Percentiles rank a stretch among this genome's conserved stretches.
phyloP scores from a whole-genome alignment of 1,284 basidiomycete genomes.

The Mycocalia duriaeana region DNA sequence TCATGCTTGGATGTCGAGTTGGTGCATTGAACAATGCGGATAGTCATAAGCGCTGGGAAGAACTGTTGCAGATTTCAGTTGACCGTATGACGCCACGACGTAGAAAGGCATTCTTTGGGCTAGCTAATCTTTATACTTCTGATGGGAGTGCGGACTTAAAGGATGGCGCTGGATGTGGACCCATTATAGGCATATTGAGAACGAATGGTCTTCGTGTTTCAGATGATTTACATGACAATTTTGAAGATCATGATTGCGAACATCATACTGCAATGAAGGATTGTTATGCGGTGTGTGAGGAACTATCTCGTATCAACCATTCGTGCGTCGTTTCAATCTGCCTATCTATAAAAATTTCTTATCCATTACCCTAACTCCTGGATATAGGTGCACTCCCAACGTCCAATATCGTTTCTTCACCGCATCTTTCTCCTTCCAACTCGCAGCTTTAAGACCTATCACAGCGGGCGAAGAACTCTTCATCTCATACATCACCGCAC shows the following conservation, averaged over 20 bases:
- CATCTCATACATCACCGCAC: slow-evolving; percentile 13
- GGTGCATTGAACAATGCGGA: neutral
- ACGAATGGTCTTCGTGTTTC: slow-evolving; percentile 20
- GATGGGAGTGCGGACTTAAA: too few species aligned
- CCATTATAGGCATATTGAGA: slow-evolving; percentile 16
- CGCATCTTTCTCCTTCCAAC: slow-evolving; percentile 20
- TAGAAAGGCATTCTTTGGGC: slow-evolving; percentile 17
- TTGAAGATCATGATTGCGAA: neutral
- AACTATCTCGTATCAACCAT: slow-evolving; percentile 8
- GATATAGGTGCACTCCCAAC: slow-evolving; percentile 25
- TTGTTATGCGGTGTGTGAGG: slow-evolving; percentile 2
- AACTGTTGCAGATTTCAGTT: slow-evolving; percentile 7
- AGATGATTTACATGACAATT: slow-evolving; percentile 3
- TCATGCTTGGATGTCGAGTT: slow-evolving; percentile 12
- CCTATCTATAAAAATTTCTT: neutral
- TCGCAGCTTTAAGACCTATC: slow-evolving; percentile 24
- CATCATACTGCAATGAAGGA: too few species aligned
- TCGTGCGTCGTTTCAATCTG: slow-evolving; percentile 3
- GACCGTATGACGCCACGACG: slow-evolving; percentile 15
- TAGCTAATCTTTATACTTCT: slow-evolving; percentile 18
- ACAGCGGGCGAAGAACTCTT: slow-evolving; percentile 22
- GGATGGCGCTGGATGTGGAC: too few species aligned
- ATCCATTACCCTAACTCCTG: neutral
- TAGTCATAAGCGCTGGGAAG: neutral
- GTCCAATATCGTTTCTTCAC: slow-evolving; percentile 16